These are phyloP conservation scores for Pinus taeda DNA, from an alignment of 75 land plant genomes.

Conservation along the genomic window DNA sequence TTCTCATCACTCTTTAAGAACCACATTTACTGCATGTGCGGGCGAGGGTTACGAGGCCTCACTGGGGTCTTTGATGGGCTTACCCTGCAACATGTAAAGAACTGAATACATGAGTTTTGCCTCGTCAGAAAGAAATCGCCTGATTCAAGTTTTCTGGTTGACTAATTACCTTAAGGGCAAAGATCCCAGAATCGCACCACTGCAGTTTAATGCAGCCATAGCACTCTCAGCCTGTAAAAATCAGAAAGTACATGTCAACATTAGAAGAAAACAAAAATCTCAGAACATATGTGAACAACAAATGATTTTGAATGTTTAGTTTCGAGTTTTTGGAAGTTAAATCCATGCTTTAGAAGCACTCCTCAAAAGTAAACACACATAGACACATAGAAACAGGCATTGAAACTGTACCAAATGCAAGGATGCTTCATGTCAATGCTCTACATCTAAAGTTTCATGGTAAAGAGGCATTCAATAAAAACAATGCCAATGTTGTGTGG, in stretches of 20 bases:
- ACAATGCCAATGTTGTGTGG: too few species aligned
- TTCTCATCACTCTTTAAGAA: neutral
- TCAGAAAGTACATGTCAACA: neutral
- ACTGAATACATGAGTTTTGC: neutral
- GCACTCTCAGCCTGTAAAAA: constrained; percentile 89
- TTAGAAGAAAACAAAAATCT: too few species aligned
- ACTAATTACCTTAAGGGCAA: constrained; percentile 74
- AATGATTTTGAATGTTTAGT: too few species aligned
- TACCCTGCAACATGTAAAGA: constrained; percentile 46
- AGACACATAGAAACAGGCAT: too few species aligned
- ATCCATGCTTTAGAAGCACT: too few species aligned
- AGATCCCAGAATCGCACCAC: constrained; percentile 86
- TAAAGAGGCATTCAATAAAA: too few species aligned
- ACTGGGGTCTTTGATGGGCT: constrained; percentile 96
- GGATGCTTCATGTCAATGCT: too few species aligned
- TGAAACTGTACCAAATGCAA: too few species aligned
- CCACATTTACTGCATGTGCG: constrained; percentile 23
- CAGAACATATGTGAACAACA: too few species aligned
- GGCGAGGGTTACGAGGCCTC: constrained; percentile 79
- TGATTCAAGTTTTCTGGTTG: neutral
- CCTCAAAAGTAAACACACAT: too few species aligned
- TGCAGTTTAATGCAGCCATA: constrained; percentile 90
- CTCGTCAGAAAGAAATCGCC: neutral
- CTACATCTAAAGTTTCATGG: too few species aligned
- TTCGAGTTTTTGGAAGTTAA: too few species aligned